Evolutionary conservation across 306 rosid genomes (phyloP).

Genomic region (Boehmeria nivea): DNA sequence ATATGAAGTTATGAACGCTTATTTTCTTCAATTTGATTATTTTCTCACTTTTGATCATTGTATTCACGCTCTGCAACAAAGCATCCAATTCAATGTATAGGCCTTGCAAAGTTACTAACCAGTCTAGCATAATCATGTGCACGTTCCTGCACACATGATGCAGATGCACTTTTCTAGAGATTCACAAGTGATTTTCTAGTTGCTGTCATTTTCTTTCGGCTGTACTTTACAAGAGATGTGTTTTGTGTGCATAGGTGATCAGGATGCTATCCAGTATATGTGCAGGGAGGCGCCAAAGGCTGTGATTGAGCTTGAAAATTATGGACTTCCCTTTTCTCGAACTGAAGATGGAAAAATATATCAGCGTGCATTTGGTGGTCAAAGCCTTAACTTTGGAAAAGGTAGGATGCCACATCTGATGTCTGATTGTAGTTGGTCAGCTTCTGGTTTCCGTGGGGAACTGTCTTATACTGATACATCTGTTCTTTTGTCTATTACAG

Average conservation of each 20-base stretch:
- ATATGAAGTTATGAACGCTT: too few species aligned
- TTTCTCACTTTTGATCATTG: too few species aligned
- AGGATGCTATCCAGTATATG: constrained; percentile 96
- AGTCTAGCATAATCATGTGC: not conserved
- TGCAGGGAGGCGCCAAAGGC: constrained; percentile 97
- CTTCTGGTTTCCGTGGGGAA: constrained; percentile 5
- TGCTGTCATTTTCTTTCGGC: not conserved
- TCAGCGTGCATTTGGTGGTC: constrained; percentile 98
- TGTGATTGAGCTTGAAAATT: constrained; percentile 85
- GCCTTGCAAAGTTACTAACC: not conserved
- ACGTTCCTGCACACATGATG: not conserved
- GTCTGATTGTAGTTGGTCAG: constrained; percentile 12
- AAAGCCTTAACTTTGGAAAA: constrained; percentile 88
- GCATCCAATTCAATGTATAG: too few species aligned
- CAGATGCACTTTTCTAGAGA: too few species aligned
- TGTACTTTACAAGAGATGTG: not conserved
- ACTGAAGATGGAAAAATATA: constrained; percentile 88
- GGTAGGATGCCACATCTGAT: constrained; percentile 32
- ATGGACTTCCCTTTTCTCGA: constrained; percentile 82
- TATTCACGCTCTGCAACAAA: too few species aligned
- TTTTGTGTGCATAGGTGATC: constrained; percentile 59
- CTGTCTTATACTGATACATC: constrained; percentile 15
- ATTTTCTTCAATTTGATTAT: too few species aligned
- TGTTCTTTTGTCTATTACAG: constrained; percentile 25
- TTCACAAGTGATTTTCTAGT: not conserved